Evolutionary conservation across 2,329 filamentous ascomycete species (phyloP), one percentile per base, ranked within the genome.

Genomic region (Diplodia scrobiculata): DNA sequence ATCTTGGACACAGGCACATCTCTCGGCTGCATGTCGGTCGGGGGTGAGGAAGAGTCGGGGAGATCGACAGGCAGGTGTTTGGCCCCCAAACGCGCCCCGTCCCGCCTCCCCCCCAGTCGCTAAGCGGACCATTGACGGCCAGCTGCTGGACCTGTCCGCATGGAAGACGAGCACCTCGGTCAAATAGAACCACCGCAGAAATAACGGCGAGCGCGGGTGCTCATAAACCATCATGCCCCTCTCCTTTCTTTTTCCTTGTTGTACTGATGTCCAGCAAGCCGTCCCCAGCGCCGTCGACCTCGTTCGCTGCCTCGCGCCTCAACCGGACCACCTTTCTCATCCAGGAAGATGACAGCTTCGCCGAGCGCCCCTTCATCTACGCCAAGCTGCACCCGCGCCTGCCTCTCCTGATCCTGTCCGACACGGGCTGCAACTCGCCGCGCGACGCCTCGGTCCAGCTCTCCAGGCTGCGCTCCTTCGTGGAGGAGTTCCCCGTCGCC

Each of bases 291-390:
- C 52, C 53, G 21, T 66, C 65, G 29, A 68, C 71, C 10, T 74
- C 73, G 32, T 81, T 81, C 69, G 70, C 73, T n/a, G 72, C 71
- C 52, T 69, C 68, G 21, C 72, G 73, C 6, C 69, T 83, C 27
- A 83, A 82, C 67, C 6, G 41, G 2, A 75, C 80, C 1, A 83
- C 81, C 0, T 82, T 82, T 67, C 70, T 79, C 9, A 73, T 83
- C 25, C 70, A 75, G 17, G 81, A 83, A 69, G 74, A 80, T 66
- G 81, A 83, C 70, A 72, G 71, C 32, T 82, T 75, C 68, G 68
- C 69, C 58, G 80, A 83, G 68, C 73, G 76, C 41, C 81, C 81
- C 2, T 73, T 79, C 67, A 81, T 83, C n/a, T 83, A 82, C 68
- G 77, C 75, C 58, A 83, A 83, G 68, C 47, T 80, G 2, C 79